Conservation (phyloP, 768 basidiomycete species). For the Tephrocybe sp. region DNA sequence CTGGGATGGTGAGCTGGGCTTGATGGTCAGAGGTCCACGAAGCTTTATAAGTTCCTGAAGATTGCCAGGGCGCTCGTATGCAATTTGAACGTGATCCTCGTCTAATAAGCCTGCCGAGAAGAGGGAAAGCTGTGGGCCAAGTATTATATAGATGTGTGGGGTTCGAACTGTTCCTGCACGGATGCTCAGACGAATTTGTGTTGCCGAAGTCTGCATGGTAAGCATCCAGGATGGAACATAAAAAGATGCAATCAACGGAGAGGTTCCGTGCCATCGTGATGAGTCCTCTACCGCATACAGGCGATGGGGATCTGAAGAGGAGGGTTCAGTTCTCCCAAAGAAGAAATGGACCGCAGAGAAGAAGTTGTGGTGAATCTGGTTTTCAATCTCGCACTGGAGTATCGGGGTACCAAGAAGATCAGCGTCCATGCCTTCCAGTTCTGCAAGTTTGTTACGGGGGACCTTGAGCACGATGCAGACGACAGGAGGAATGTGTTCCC, state of each 20-base stretch:
- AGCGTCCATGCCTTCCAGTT: conserved; percentile 21
- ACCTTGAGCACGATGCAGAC: conserved; percentile 35
- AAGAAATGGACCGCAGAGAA: conserved; percentile 32
- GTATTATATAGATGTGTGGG: conserved; percentile 17
- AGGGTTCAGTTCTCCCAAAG: conserved; percentile 28
- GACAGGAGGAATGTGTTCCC: conserved; percentile 30
- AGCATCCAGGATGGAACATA: conserved; percentile 32
- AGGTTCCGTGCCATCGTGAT: conserved; percentile 30
- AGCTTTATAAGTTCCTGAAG: conserved; percentile 14
- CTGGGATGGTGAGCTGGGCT: not conserved
- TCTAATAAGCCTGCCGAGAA: conserved; percentile 29
- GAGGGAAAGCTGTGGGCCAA: conserved; percentile 26
- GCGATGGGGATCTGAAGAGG: conserved; percentile 7
- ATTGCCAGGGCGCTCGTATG: conserved; percentile 28
- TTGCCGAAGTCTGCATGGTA: conserved; percentile 15
- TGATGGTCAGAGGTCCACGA: not conserved
- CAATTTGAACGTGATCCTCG: conserved; percentile 26
- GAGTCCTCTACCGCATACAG: conserved; percentile 30
- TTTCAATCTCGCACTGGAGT: conserved; percentile 34
- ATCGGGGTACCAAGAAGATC: conserved; percentile 30
- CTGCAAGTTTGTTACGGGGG: conserved; percentile 29
- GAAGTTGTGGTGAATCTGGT: conserved; percentile 24
- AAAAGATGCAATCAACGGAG: conserved; percentile 36
- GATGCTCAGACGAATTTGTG: conserved; percentile 28
- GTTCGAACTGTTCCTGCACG: conserved; percentile 16